A percentile compares a stretch with the other conserved stretches of the same genome.
These are phyloP conservation scores for Ananas comosus DNA, from an alignment of 176 grass and related monocot species.

Conservation along the genomic window DNA sequence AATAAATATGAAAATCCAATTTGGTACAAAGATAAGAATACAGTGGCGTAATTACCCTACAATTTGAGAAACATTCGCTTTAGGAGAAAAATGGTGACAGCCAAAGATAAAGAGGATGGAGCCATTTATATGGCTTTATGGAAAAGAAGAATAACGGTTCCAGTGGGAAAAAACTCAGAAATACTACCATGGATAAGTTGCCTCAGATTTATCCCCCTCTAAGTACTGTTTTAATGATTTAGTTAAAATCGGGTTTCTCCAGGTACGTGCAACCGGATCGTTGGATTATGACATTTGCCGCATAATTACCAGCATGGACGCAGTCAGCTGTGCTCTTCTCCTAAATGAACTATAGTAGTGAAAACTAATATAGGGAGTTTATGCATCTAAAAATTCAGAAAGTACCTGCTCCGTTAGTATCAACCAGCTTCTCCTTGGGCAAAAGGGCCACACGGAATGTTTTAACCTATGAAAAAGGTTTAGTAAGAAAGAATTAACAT, in stretches of 20 bases:
- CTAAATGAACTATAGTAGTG: not conserved
- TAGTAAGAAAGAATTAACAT: conserved; percentile 5
- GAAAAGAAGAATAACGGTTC: too few species aligned
- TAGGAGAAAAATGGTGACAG: too few species aligned
- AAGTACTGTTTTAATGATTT: conserved; percentile 10
- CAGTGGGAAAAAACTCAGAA: too few species aligned
- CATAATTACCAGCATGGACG: conserved; percentile 71
- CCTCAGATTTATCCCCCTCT: not conserved
- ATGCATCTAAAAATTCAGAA: not conserved
- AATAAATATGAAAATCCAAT: too few species aligned
- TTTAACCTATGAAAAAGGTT: conserved; percentile 36
- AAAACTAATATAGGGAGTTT: not conserved
- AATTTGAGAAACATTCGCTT: too few species aligned
- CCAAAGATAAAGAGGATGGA: too few species aligned
- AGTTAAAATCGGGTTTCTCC: conserved; percentile 88
- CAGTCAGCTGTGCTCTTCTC: conserved; percentile 67
- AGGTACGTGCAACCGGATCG: conserved; percentile 86
- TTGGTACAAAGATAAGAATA: too few species aligned
- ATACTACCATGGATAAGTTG: not conserved
- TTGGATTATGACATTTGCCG: conserved; percentile 88
- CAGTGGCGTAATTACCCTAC: too few species aligned
- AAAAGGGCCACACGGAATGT: conserved; percentile 82
- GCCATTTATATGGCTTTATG: too few species aligned
- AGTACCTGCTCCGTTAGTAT: conserved; percentile 93
- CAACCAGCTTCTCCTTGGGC: conserved; percentile 96